Conservation (phyloP, 73 alveolate genomes). For the Stentor coeruleus region DNA sequence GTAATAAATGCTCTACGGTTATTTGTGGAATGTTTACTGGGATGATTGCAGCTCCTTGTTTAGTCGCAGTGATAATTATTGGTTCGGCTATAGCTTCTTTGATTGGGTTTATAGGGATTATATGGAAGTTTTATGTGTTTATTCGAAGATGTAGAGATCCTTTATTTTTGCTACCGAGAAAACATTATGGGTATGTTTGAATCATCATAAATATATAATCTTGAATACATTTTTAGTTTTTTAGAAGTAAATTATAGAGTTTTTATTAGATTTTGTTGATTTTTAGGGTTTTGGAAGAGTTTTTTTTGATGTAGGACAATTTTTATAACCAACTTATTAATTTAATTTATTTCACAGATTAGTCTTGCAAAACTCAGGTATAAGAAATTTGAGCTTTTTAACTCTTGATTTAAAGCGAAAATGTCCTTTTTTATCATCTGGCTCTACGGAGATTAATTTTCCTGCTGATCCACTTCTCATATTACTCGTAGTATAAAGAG, state of each 20-base stretch:
- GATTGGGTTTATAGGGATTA: constrained; percentile 1
- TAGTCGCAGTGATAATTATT: background rate
- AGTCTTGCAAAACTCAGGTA: background rate
- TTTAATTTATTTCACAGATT: too few relatives aligned
- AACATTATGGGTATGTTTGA: background rate
- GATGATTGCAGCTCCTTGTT: background rate
- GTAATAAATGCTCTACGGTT: background rate
- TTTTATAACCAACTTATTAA: too few relatives aligned
- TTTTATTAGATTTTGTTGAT: background rate
- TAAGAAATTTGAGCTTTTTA: too few relatives aligned
- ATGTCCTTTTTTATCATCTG: background rate
- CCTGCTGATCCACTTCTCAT: background rate
- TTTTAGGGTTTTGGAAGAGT: background rate
- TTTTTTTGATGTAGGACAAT: too few relatives aligned
- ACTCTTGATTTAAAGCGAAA: background rate
- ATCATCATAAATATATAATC: background rate
- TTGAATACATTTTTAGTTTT: background rate
- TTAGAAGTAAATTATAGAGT: background rate
- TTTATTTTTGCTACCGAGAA: background rate
- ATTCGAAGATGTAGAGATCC: background rate
- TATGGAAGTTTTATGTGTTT: background rate
- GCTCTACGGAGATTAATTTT: background rate
- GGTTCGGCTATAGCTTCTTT: background rate
- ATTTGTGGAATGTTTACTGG: background rate
- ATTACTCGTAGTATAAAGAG: background rate